Evolutionary conservation across 2,329 filamentous ascomycete species (phyloP).

Genomic region (Lomentospora prolificans): DNA sequence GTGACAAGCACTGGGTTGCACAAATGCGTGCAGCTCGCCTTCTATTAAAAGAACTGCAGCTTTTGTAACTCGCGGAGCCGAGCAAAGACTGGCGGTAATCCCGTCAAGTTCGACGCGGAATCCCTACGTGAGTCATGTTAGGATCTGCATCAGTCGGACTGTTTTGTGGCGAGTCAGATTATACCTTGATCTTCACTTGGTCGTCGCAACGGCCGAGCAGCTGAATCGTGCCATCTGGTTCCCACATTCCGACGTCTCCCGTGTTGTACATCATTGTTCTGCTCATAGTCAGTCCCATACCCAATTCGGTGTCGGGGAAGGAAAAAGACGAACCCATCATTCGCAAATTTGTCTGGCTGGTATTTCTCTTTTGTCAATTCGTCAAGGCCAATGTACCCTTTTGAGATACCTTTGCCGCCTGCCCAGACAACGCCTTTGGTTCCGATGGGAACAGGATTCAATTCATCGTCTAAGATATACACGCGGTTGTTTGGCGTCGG

Average conservation of each 20-base stretch:
- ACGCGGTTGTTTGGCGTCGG: conserved; percentile 48
- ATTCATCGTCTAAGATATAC: conserved; percentile 38
- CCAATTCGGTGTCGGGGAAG: conserved; percentile 3
- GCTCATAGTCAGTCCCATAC: not conserved
- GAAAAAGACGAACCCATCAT: conserved; percentile 6
- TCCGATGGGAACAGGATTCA: conserved; percentile 34
- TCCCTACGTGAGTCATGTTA: conserved; percentile 24
- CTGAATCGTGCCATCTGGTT: conserved; percentile 40
- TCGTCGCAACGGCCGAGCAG: conserved; percentile 50
- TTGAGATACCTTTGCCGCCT: conserved; percentile 43
- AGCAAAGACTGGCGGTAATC: conserved; percentile 39
- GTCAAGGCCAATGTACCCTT: conserved; percentile 44
- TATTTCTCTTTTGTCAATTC: conserved; percentile 40
- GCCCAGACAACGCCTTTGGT: conserved; percentile 45
- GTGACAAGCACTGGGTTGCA: conserved; percentile 26
- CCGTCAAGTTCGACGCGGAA: conserved; percentile 53
- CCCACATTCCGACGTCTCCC: conserved; percentile 48
- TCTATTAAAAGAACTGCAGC: conserved; percentile 38
- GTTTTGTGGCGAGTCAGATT: not conserved
- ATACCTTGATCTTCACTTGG: conserved; percentile 50
- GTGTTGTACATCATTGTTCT: conserved; percentile 49
- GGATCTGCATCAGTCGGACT: not conserved
- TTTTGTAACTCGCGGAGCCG: conserved; percentile 33
- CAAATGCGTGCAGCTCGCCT: conserved; percentile 40
- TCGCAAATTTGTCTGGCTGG: conserved; percentile 36